Conservation (phyloP, 2,329 filamentous ascomycete genomes). For the Chaetomiaceae sp. region DNA sequence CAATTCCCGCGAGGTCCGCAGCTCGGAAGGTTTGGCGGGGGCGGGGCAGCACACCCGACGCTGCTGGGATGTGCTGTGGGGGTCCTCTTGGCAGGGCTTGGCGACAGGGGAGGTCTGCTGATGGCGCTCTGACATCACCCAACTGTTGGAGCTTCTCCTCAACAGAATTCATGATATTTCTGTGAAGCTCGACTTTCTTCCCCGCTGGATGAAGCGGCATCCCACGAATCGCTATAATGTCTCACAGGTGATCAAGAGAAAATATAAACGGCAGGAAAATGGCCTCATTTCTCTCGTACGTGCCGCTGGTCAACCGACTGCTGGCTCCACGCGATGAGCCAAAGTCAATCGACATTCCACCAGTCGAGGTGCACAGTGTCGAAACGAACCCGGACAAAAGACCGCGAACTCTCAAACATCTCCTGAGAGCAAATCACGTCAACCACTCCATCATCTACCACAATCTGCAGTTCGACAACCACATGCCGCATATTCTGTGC, state of each 20-base stretch:
- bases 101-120: background rate
- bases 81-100: background rate
- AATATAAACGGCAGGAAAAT: conserved; percentile 11
- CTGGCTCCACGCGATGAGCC: conserved; percentile 20
- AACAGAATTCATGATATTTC: conserved; percentile 8
- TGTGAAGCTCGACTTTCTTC: background rate
- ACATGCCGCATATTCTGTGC: conserved; percentile 74
- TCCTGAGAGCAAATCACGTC: conserved; percentile 86
- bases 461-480: conserved; percentile 72
- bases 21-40: too few species aligned
- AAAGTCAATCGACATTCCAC: conserved; percentile 52
- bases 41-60: too few species aligned
- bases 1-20: too few species aligned
- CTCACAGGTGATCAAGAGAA: background rate
- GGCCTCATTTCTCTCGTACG: conserved; percentile 28
- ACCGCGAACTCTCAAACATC: conserved; percentile 79
- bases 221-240: background rate
- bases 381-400: conserved; percentile 77
- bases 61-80: too few species aligned
- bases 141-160: conserved; percentile 7
- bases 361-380: conserved; percentile 71
- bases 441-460: conserved; percentile 83
- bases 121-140: conserved; percentile 18
- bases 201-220: background rate
- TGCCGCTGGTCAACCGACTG: conserved; percentile 31